Evolutionary conservation across 352 stramenopile genomes (phyloP), one percentile per base, ranked within the genome.

Genomic region (Pythium utonaiense): DNA sequence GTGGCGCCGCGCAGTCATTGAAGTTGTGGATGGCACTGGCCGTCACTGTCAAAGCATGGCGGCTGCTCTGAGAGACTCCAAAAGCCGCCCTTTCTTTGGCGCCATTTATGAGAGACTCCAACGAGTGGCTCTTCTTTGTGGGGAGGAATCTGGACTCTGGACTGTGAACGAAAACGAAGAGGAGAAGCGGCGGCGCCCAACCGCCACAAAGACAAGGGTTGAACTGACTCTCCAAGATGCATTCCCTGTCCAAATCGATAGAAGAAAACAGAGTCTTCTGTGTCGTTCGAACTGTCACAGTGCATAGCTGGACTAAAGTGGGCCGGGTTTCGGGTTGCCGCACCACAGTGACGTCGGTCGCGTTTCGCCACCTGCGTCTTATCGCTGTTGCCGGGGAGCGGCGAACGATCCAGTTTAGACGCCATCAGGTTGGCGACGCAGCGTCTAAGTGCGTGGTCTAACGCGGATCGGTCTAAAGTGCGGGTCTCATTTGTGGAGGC

Each of bases 361-460:
- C 49, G 51, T 52, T 51, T 45, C 38, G 16, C 38, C 38, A 22
- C 40, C 53, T 33, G 51, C 51, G 38, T 53, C 53, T 60, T 60
- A 53, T 60, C 53, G 19, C 16, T 22, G 4, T 19, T 13, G 42
- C 28, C 6, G 27, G 14, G 53, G 40, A 27, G 31, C 17, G 17
- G 24, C 17, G 50, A 57, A 41, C 50, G 50, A 57, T 57, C 33
- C 50, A 41, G 50, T 57, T 57, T 48, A 19, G 50, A 57, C 50
- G n/a, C 47, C 30, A 38, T 40, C 27, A 31, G 33, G 27, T 48
- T 34, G 41, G 25, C 13, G 47, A 56, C 52, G 57, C 50, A 42
- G 48, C 56, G 57, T 48, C 33, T 64, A 64, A 64, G 57, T 64
- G 57, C 57, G 57, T 33, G 33, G 38, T 45, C 38, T 45, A 45